Base-by-base conservation (phyloP, 2,329 filamentous ascomycete species). In the Verruconis gallopava region DNA sequence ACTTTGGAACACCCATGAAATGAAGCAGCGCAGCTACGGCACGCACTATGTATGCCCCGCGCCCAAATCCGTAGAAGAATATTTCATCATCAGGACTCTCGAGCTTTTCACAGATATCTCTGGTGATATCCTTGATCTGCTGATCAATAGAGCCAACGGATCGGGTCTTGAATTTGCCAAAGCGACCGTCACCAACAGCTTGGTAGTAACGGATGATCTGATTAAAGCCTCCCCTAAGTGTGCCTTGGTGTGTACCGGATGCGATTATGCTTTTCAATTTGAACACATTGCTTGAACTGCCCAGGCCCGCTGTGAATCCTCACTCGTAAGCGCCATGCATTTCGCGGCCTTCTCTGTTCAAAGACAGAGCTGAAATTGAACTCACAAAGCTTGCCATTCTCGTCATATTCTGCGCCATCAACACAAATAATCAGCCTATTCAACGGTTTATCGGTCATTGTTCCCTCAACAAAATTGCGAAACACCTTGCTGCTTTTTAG, bases 261-360 rank as follows among this genome's bases (percentile, higher is more conserved):
- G 25, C 25, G 25, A 30, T 30, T 30, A n/a, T 30, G 25, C n/a
- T 30, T n/a, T 30, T 30, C 25, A 30, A 30, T n/a, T n/a, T 30
- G 25, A 30, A 30, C n/a, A 30, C 25, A 30, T 30, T 30, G 25
- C 25, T 30, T 30, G 25, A 9, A 30, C n/a, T 30, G 25, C n/a
- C n/a, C n/a, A n/a, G n/a, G n/a, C n/a, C n/a, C n/a, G n/a, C n/a
- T n/a, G n/a, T n/a, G n/a, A n/a, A n/a, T n/a, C n/a, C n/a, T n/a
- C n/a, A n/a, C n/a, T n/a, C n/a, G n/a, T n/a, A n/a, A n/a, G n/a
- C n/a, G n/a, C n/a, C n/a, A n/a, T n/a, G n/a, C n/a, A n/a, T n/a
- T n/a, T n/a, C n/a, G n/a, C n/a, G n/a, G n/a, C n/a, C n/a, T n/a
- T n/a, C n/a, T n/a, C n/a, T n/a, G n/a, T n/a, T n/a, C n/a, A n/a